Percentiles rank a stretch among this genome's conserved stretches.
phyloP scores from a whole-genome alignment of 805 yeast species.

The Candida manassasensis region DNA sequence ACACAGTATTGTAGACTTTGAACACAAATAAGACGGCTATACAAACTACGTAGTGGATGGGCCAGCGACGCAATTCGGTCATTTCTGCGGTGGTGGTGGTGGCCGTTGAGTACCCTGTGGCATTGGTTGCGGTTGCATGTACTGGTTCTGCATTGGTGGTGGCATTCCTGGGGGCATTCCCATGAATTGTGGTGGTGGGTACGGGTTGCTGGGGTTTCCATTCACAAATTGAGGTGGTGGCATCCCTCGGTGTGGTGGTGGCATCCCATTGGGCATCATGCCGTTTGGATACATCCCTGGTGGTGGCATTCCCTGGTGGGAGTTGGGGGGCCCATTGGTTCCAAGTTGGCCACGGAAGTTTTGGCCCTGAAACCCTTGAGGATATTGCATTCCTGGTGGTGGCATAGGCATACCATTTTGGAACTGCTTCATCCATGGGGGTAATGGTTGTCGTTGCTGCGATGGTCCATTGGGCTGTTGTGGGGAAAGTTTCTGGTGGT shows the following conservation, averaged over 20 bases:
- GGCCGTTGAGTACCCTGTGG: constrained; percentile 15
- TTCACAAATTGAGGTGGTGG: constrained; percentile 11
- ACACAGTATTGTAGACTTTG: too few relatives aligned
- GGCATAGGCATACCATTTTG: constrained; percentile 10
- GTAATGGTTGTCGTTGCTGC: constrained; percentile 12
- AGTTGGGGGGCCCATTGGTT: constrained; percentile 4
- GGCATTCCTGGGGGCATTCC: constrained; percentile 14
- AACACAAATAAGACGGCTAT: not conserved
- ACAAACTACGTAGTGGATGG: too few relatives aligned
- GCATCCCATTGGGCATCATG: constrained; percentile 19
- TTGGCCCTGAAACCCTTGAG: constrained; percentile 6
- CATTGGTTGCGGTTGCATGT: constrained; percentile 11
- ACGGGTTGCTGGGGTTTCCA: constrained; percentile 9
- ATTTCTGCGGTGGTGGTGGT: too few relatives aligned
- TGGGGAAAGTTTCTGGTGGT: constrained; percentile 3
- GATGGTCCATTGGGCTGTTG: constrained; percentile 5
- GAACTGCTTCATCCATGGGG: constrained; percentile 24
- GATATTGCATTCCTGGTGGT: constrained; percentile 17
- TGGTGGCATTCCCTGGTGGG: constrained; percentile 16
- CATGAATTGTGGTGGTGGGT: constrained; percentile 11
- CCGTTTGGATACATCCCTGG: constrained; percentile 35
- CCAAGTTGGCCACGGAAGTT: constrained; percentile 4
- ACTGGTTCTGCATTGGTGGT: constrained; percentile 14
- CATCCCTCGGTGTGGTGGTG: constrained; percentile 14
- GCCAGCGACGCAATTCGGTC: too few relatives aligned